A percentile compares a stretch with the other conserved stretches of the same genome.
Conservation (phyloP, 2,329 filamentous ascomycete species). For the Alternaria triticimaculans region DNA sequence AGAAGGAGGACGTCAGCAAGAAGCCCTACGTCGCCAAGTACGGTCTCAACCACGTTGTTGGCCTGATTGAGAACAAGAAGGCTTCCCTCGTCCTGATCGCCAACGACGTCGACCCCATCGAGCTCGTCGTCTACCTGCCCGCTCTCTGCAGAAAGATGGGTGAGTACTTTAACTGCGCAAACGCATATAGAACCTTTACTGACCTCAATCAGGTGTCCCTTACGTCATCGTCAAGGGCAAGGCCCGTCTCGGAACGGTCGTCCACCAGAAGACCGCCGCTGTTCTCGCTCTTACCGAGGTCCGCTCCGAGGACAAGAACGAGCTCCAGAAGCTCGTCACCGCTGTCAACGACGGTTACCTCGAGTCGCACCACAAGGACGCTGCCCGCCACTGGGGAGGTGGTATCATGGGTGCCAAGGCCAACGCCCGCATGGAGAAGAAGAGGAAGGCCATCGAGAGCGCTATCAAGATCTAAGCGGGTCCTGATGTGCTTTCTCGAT, state of each 20-base stretch:
- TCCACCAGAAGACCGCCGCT: conserved; percentile 99
- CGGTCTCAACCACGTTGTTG: conserved; percentile 93
- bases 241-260: conserved; percentile 96
- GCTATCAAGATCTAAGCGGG: conserved; percentile 93
- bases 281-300: conserved; percentile 96
- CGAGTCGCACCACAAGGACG: conserved; percentile 86
- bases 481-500: conserved; percentile 32
- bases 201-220: conserved; percentile 60
- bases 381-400: conserved; percentile 95
- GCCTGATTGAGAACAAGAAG: conserved; percentile 85
- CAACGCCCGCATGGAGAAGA: conserved; percentile 77
- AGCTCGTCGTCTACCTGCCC: conserved; percentile 98
- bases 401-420: conserved; percentile 99
- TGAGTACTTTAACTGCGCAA: neutral
- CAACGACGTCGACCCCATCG: conserved; percentile 99
- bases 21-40: conserved; percentile 99
- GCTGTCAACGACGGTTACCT: conserved; percentile 98
- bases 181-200: neutral
- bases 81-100: conserved; percentile 96
- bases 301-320: conserved; percentile 96
- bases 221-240: conserved; percentile 99
- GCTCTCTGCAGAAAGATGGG: conserved; percentile 99
- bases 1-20: conserved; percentile 99
- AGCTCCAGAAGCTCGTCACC: conserved; percentile 95
- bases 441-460: conserved; percentile 89